A percentile compares a stretch with the other conserved stretches of the same genome.
These are phyloP conservation scores for Grosmannia serpens DNA, from an alignment of 2,329 filamentous ascomycete species.

Conservation along the genomic window DNA sequence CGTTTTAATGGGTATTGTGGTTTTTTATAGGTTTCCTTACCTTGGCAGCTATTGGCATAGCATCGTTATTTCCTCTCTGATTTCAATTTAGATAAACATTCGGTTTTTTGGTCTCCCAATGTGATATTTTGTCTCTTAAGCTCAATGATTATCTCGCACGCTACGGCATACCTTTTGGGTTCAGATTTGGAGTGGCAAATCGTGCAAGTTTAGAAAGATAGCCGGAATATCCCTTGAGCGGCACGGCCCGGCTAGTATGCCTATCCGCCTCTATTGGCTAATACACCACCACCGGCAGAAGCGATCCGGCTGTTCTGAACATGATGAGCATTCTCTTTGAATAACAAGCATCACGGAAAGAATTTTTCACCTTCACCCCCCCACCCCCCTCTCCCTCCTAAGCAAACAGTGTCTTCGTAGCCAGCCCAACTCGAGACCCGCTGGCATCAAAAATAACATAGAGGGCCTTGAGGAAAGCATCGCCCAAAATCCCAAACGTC, in stretches of 20 bases:
- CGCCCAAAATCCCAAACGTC: conserved; percentile 58
- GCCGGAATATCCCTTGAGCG: neutral
- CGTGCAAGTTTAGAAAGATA: neutral
- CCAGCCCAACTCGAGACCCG: conserved; percentile 33
- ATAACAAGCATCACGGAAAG: too few relatives aligned
- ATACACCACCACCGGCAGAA: too few relatives aligned
- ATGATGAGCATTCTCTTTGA: too few relatives aligned
- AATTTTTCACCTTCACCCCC: neutral
- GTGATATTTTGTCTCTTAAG: too few relatives aligned
- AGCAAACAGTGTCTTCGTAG: conserved; percentile 27
- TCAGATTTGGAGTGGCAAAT: neutral
- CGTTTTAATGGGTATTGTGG: neutral
- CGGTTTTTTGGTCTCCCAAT: neutral
- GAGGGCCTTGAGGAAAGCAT: conserved; percentile 67
- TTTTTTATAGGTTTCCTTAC: neutral
- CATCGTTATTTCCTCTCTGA: neutral
- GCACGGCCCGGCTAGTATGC: neutral
- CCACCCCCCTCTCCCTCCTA: neutral
- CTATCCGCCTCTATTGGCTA: neutral
- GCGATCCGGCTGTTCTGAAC: too few relatives aligned
- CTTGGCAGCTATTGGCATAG: neutral
- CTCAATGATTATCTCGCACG: too few relatives aligned
- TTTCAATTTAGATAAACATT: neutral
- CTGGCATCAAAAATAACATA: conserved; percentile 60
- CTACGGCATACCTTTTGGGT: neutral